These are phyloP conservation scores for Coniella vitis DNA, from an alignment of 2,329 filamentous ascomycete species.

Conservation along the genomic window DNA sequence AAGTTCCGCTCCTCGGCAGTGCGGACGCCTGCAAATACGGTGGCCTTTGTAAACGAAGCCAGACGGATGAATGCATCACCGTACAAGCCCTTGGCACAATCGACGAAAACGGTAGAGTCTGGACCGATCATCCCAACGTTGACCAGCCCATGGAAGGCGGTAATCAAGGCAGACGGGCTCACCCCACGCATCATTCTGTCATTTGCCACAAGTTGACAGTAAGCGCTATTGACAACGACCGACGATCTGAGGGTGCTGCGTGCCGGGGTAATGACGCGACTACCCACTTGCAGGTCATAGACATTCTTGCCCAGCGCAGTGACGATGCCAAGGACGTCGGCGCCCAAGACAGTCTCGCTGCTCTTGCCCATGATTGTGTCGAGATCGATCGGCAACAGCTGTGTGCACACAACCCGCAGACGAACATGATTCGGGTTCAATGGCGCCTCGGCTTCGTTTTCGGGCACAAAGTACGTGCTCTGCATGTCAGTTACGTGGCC, in stretches of 20 bases:
- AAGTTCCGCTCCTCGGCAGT: slow-evolving; percentile 29
- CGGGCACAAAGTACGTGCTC: slow-evolving; percentile 18
- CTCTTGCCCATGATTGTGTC: slow-evolving; percentile 29
- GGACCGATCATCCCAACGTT: slow-evolving; percentile 22
- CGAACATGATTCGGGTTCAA: slow-evolving; percentile 31
- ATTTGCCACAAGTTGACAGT: slow-evolving; percentile 26
- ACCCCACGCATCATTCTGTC: slow-evolving; percentile 20
- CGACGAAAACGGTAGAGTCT: slow-evolving; percentile 33
- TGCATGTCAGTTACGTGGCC: slow-evolving; percentile 4
- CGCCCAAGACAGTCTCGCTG: slow-evolving; percentile 26
- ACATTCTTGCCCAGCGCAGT: slow-evolving; percentile 28
- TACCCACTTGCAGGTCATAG: slow-evolving; percentile 26
- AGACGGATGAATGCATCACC: slow-evolving; percentile 39
- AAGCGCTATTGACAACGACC: slow-evolving; percentile 26
- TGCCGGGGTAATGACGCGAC: slow-evolving; percentile 36
- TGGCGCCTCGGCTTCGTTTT: slow-evolving; percentile 3
- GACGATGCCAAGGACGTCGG: slow-evolving; percentile 36
- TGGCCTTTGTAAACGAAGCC: slow-evolving; percentile 29
- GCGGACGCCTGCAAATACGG: slow-evolving; percentile 36
- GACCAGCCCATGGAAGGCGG: slow-evolving; percentile 37
- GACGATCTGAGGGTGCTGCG: slow-evolving; percentile 30
- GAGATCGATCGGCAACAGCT: slow-evolving; percentile 31
- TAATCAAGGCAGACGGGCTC: slow-evolving; percentile 32
- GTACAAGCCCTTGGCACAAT: slow-evolving; percentile 35
- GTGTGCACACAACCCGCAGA: slow-evolving; percentile 31